These are phyloP conservation scores for Aspergillus alliaceus DNA, from an alignment of 2,329 filamentous ascomycete genomes.

Conservation along the genomic window DNA sequence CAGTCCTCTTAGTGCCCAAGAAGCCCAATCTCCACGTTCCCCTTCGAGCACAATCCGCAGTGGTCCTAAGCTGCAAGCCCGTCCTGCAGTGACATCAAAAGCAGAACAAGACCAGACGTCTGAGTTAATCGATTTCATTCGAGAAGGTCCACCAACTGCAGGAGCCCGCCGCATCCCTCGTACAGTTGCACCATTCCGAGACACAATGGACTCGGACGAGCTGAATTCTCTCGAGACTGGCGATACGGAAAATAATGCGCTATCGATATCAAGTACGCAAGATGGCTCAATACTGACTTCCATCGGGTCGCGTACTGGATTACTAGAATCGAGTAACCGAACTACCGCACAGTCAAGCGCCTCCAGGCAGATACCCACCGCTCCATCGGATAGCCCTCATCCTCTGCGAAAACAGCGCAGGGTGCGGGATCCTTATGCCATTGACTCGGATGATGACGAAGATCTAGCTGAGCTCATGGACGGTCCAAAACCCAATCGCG, in stretches of 20 bases:
- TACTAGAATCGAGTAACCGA: conserved; percentile 51
- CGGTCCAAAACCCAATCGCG: conserved; percentile 33
- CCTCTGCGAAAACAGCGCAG: conserved; percentile 74
- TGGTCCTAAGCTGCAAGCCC: conserved; percentile 63
- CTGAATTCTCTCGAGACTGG: conserved; percentile 39
- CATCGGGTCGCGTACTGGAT: conserved; percentile 70
- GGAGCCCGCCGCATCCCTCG: conserved; percentile 73
- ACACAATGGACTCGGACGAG: conserved; percentile 83
- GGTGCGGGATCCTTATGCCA: conserved; percentile 87
- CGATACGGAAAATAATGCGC: conserved; percentile 27
- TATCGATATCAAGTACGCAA: conserved; percentile 41
- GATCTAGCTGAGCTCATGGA: conserved; percentile 60
- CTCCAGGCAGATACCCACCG: conserved; percentile 10
- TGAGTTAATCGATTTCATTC: conserved; percentile 93
- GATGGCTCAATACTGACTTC: conserved; percentile 62
- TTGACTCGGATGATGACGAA: conserved; percentile 70
- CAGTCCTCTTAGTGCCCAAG: conserved; percentile 12
- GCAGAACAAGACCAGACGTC: conserved; percentile 70
- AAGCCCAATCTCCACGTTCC: conserved; percentile 14
- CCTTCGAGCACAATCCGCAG: conserved; percentile 20
- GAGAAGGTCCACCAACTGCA: conserved; percentile 71
- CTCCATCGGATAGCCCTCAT: conserved; percentile 44
- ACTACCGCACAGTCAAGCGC: conserved; percentile 26
- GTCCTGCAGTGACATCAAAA: conserved; percentile 65
- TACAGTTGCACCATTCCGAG: conserved; percentile 79